These are phyloP conservation scores for Alternaria tenuissima DNA, from an alignment of 2,329 filamentous ascomycete genomes.

Conservation along the genomic window DNA sequence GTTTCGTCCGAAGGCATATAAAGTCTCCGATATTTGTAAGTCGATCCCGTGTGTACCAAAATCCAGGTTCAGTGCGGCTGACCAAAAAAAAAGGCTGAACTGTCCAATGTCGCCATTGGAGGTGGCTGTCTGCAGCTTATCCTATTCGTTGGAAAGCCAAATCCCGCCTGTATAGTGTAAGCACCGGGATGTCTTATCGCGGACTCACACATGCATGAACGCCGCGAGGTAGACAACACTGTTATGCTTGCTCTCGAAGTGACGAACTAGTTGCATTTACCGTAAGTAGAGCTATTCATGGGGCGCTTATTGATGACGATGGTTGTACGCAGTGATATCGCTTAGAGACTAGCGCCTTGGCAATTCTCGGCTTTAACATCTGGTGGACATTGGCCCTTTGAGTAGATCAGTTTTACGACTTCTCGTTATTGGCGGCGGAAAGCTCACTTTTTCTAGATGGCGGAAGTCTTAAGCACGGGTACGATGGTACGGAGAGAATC, in stretches of 20 bases:
- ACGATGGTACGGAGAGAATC: accelerated
- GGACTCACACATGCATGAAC: background rate
- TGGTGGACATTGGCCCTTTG: no score
- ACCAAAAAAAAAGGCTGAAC: background rate
- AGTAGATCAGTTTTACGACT: background rate
- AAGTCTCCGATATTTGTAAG: background rate
- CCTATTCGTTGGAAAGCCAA: background rate
- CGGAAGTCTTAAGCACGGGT: background rate
- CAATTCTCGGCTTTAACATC: background rate
- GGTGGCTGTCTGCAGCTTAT: background rate
- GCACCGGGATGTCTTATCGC: background rate
- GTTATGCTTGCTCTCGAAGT: background rate
- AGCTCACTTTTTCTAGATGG: background rate
- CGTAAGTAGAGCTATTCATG: background rate
- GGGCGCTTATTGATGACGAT: background rate
- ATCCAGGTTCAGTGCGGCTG: background rate
- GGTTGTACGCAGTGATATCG: background rate
- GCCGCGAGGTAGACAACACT: background rate
- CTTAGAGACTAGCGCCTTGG: background rate
- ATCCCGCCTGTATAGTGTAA: background rate
- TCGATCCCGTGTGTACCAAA: background rate
- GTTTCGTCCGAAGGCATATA: background rate
- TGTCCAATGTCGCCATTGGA: background rate
- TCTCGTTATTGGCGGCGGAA: background rate
- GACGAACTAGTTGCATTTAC: background rate